A percentile compares a stretch with the other conserved stretches of the same genome.
Evolutionary conservation across 2,329 filamentous ascomycete species (phyloP).

Genomic region (Paradendryphiella salina): DNA sequence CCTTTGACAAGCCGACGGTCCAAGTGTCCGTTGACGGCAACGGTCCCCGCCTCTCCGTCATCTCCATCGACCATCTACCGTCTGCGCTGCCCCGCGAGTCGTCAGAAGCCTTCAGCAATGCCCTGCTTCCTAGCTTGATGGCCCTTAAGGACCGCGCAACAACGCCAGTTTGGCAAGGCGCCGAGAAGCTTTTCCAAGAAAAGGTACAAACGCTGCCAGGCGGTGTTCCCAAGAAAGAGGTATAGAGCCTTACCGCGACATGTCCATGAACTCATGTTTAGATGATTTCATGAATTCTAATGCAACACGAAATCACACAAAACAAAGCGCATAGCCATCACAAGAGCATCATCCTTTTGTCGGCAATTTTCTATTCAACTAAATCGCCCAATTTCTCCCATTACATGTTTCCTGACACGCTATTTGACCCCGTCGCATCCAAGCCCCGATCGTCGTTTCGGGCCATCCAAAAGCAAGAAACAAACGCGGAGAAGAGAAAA

Average conservation of each 20-base stretch:
- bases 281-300: conserved; percentile 3
- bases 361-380: background rate
- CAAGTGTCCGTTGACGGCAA: conserved; percentile 65
- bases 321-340: background rate
- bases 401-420: too few species aligned
- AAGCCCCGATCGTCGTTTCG: too few species aligned
- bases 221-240: conserved; percentile 39
- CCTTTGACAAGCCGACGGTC: conserved; percentile 86
- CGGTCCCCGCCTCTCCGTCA: conserved; percentile 70
- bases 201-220: conserved; percentile 73
- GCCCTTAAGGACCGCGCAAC: conserved; percentile 74
- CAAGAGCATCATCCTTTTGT: background rate
- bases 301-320: background rate
- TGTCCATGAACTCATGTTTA: background rate
- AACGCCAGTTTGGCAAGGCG: conserved; percentile 79
- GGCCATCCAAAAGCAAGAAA: too few species aligned
- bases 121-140: conserved; percentile 75
- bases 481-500: too few species aligned
- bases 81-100: conserved; percentile 81
- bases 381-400: too few species aligned
- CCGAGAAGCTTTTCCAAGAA: conserved; percentile 80
- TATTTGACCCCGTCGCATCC: too few species aligned
- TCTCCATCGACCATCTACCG: conserved; percentile 59
- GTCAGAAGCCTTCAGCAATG: conserved; percentile 79
- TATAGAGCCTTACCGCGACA: conserved; percentile 13